Base-by-base conservation (phyloP, 2,329 filamentous ascomycete species). In the Alternaria sp. region DNA sequence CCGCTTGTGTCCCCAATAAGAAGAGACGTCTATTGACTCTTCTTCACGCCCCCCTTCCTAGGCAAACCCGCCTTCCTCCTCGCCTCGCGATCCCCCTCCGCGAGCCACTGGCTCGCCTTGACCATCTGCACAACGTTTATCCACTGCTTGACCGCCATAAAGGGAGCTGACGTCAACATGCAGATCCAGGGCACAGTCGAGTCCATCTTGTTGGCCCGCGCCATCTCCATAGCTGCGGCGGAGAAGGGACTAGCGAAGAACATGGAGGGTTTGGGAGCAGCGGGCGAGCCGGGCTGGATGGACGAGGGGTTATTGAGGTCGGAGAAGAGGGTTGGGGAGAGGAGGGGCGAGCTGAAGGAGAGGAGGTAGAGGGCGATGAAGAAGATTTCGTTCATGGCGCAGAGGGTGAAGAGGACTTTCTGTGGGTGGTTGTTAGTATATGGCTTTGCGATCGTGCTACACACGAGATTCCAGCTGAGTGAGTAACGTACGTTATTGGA, bases 351-450 rank as follows among this genome's bases (percentile, higher is more conserved):
- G 62, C 92, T 96, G 86, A 99, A 99, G 74, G 94, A 97, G 63
- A 99, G 90, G 57, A 99, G 91, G 84, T 99, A 99, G 66, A 99
- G 89, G 28, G 93, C 94, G 78, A 99, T 97, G 86, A 99, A 99
- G 87, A 97, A 99, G 69, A 94, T 83, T 82, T 99, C 96, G 81
- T 99, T 99, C 70, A 97, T 83, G 61, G 89, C 86, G 85, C 96
- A 99, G 82, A 93, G 92, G 66, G 93, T 82, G 83, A 99, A 99
- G 45, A 99, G 87, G 49, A 99, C 94, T 58, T 86, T 91, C 95
- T 97, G 71, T 54, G 47, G 15, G 30, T 15, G 30, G 28, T 13
- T 60, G 64, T 77, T 54, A 74, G 71, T 44, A 28, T 11, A 4
- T 21, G 43, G 9, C n/a, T 21, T 56, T 23, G 12, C 10, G 23